Evolutionary conservation across 805 yeast species (phyloP), one percentile per base, ranked within the genome.

Genomic region (Zygosaccharomyces bailii): DNA sequence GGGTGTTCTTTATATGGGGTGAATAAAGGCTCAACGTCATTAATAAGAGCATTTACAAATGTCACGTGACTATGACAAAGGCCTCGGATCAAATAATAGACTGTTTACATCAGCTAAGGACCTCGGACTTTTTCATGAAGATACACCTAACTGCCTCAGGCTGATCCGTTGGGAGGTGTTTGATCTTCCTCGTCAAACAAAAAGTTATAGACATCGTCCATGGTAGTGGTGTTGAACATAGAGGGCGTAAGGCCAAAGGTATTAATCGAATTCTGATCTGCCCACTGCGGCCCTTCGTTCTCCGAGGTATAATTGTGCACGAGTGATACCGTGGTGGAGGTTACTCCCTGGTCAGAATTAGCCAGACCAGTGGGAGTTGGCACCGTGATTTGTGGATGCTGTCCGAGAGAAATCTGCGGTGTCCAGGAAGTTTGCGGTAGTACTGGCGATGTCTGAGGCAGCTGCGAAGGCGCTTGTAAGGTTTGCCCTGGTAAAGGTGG

Each of bases 131-230:
- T 21, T 21, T 21, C 25, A 5, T 9, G 25, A 6, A 5, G 8
- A 21, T 5, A 21, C 5, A 21, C 9, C 25, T 21, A n/a, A 11
- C 13, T 27, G 10, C 21, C 21, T 20, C 32, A 25, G 7, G 33
- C 8, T 24, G 27, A 14, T 4, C 11, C 19, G 5, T 16, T 36
- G 8, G 52, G 49, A 27, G 48, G 39, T 5, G 44, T 34, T n/a
- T 37, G 33, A 8, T 43, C 49, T 10, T 48, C 51, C 18, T 55
- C 59, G 34, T 60, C 61, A 33, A 60, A 60, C 34, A 59, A 45
- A 29, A 56, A 59, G 31, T 56, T 60, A 39, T 57, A 57, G 10
- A 60, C 59, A 39, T 60, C 63, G 44, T 60, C 63, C 61, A 60
- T 59, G 3, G 65, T 60, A 3, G 65, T 60, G 1, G 65, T 60